Base-by-base conservation (phyloP, 2,329 filamentous ascomycete species). In the Pseudogymnoascus sp. region DNA sequence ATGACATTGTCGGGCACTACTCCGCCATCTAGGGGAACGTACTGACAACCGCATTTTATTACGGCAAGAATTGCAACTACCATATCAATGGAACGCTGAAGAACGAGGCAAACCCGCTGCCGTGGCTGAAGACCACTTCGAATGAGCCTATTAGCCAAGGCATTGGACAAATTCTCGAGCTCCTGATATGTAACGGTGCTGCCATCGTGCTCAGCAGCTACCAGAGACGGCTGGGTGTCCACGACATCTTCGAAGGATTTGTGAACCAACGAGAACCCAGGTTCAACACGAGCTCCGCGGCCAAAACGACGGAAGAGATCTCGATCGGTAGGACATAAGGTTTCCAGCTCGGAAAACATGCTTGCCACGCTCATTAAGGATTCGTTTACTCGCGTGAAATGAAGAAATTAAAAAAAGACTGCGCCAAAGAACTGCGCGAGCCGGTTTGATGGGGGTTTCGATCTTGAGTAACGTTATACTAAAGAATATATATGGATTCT, bases 21-120 rank as follows among this genome's bases (percentile, higher is more conserved):
- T 5, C 80, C 79, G 36, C 83, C 83, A 65, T 87, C 84, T 1
- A 86, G 76, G 2, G 83, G 83, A 4, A 85, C 77, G 68, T 86
- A 86, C 67, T 86, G 83, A 13, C 79, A 83, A 19, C 83, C 83
- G 59, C 79, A 79, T 63, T 82, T 82, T 35, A 86, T 73, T 17
- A 85, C 76, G 1, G 82, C 83, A 63, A 83, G 75, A 60, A 85
- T 84, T 19, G 80, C 82, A 60, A 84, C 76, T 6, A 85, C 73
- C 81, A 86, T 83, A 66, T 83, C 81, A 59, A 83, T 72, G 40
- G 82, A 80, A 13, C 83, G 77, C 64, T 80, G 80, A 64, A 80
- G 79, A n/a, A 85, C 77, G 26, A 85, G 75, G n/a, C 80, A 81
- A 5, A 85, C 76, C 38, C 80, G 75, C 67, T 83, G 78, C 5